Base-by-base conservation (phyloP, 169 alveolate genomes). In the Eimeria maxima region DNA sequence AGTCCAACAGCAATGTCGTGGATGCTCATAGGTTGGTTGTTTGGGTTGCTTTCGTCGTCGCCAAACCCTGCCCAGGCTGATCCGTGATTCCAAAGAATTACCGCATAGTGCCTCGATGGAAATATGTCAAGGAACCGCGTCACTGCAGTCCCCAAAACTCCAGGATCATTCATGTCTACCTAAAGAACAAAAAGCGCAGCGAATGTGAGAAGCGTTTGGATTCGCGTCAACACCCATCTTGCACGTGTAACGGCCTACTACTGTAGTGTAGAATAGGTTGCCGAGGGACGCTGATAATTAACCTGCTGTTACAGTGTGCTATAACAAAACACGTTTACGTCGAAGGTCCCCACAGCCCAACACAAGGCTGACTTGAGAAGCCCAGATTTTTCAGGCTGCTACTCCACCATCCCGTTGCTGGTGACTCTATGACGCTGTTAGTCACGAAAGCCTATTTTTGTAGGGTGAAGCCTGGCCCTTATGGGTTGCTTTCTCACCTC, bases 1-100 rank as follows among this genome's bases (percentile, higher is more conserved):
- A 94, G 91, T 78, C 95, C 98, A 73, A 94, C 63, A 63, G 96
- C 94, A 50, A 93, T 63, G 27, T 93, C 93, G 7, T 81, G 81
- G 11, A 93, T 60, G 88, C 89, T 63, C 96, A 93, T 93, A n/a
- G 96, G 96, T 63, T 53, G 76, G 76, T 89, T 91, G 97, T 96
- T 96, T 14, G 97, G 81, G 95, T 86, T 97, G 90, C 96, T 95
- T 73, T 95, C 97, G 95, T 97, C 98, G 45, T 96, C 97, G 33
- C 98, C 98, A 93, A 97, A 96, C 45, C 98, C 98, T 27, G 95
- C 91, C 98, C 98, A 97, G 45, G 97, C 98, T 42, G 97, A 95
- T 1, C 98, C 98, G 87, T 97, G 98, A 60, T 97, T 96, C 98
- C 98, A 97, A 3, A 97, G 96, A n/a, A 97, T 93, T 44, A 96